Percentiles rank a stretch among this genome's conserved stretches.
phyloP scores from a whole-genome alignment of 176 grass and related monocot genomes.

The Oryza punctata region DNA sequence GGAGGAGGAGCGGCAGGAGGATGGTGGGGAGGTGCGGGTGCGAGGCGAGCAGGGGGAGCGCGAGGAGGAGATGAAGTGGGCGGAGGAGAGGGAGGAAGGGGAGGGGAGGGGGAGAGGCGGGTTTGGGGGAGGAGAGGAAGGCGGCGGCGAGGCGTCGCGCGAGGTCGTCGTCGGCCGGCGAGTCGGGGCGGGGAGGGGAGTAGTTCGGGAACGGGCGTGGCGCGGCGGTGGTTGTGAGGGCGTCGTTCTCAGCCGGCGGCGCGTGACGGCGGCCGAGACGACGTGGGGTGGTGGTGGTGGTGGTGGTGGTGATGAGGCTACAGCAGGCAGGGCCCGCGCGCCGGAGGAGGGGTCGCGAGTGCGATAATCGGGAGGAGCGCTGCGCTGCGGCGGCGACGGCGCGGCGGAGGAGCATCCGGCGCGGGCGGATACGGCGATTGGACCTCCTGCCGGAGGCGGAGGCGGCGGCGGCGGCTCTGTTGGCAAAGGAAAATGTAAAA shows the following conservation, averaged over 20 bases:
- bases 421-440: neutral
- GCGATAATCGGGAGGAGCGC: neutral
- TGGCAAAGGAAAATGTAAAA: neutral
- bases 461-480: neutral
- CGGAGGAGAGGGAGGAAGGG: slow-evolving; percentile 45
- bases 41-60: slow-evolving; percentile 55
- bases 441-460: slow-evolving; percentile 26
- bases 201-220: slow-evolving; percentile 59
- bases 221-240: neutral
- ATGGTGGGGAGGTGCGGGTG: slow-evolving; percentile 47
- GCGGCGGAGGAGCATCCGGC: slow-evolving; percentile 52
- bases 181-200: slow-evolving; percentile 58
- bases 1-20: slow-evolving; percentile 55
- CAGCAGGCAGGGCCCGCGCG: neutral
- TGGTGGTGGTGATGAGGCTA: neutral
- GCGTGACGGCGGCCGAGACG: neutral
- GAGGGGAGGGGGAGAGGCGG: slow-evolving; percentile 35
- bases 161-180: slow-evolving; percentile 52
- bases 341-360: neutral
- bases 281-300: slow-evolving; percentile 10
- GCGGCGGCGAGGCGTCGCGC: slow-evolving; percentile 55
- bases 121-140: slow-evolving; percentile 42
- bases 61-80: slow-evolving; percentile 57
- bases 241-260: neutral
- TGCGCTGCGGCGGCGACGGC: slow-evolving; percentile 30